Evolutionary conservation across 495 filamentous ascomycete genomes (phyloP).

Genomic region (Penicillium silybi): DNA sequence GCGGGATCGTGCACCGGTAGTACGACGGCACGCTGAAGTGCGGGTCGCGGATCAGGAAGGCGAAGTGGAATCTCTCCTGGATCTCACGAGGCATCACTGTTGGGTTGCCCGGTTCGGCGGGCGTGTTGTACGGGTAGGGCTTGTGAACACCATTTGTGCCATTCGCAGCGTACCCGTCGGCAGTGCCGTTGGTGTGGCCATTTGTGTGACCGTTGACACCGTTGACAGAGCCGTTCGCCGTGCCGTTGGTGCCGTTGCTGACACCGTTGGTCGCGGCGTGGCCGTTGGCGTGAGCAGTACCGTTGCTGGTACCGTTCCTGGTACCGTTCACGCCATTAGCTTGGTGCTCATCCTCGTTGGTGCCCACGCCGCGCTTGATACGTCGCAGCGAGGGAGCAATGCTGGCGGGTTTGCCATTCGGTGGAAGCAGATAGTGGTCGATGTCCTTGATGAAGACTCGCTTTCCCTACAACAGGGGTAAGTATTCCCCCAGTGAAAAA

Average conservation of each 20-base stretch:
- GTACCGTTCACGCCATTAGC: conserved; percentile 26
- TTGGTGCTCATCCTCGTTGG: conserved; percentile 20
- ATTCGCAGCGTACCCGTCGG: conserved; percentile 11
- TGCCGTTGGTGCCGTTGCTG: conserved; percentile 13
- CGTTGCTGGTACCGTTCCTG: conserved; percentile 20
- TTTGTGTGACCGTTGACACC: conserved; percentile 6
- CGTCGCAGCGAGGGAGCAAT: conserved; percentile 71
- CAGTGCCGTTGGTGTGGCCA: conserved; percentile 12
- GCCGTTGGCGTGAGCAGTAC: conserved; percentile 28
- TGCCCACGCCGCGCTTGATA: conserved; percentile 61
- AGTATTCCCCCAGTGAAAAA: conserved; percentile 24
- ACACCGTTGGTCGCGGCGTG: conserved; percentile 19
- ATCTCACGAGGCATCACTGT: conserved; percentile 72
- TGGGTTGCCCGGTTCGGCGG: conserved; percentile 63
- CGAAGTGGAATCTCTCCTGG: conserved; percentile 78
- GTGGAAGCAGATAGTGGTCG: conserved; percentile 81
- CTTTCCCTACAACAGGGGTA: conserved; percentile 52
- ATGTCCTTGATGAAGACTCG: conserved; percentile 98
- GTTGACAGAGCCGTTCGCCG: conserved; percentile 10
- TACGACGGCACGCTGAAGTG: conserved; percentile 82
- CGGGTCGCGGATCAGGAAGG: conserved; percentile 96
- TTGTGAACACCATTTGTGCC: conserved; percentile 20
- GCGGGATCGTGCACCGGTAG: conserved; percentile 93
- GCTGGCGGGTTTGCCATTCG: conserved; percentile 56
- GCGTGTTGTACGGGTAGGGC: conserved; percentile 56